These are phyloP conservation scores for Amphichorda felina DNA, from an alignment of 2,329 filamentous ascomycete species.

Conservation along the genomic window DNA sequence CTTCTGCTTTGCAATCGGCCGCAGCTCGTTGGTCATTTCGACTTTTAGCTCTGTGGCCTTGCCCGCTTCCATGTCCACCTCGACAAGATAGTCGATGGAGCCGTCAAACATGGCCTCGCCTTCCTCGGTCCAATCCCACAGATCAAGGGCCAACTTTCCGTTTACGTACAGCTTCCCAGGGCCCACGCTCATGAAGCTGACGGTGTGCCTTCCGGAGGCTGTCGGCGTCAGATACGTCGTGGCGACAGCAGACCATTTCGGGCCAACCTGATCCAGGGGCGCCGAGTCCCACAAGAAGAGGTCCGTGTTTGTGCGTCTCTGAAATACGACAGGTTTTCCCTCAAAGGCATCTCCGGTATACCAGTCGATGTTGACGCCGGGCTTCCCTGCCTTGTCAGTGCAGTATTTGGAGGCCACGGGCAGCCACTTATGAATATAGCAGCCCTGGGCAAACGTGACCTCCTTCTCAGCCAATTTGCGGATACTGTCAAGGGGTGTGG, in stretches of 20 bases:
- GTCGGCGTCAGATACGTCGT: conserved; percentile 48
- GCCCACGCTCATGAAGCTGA: conserved; percentile 58
- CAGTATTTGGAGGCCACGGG: conserved; percentile 50
- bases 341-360: conserved; percentile 51
- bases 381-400: conserved; percentile 40
- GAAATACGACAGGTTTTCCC: conserved; percentile 36
- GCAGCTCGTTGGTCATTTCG: conserved; percentile 47
- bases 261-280: conserved; percentile 44
- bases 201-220: conserved; percentile 48
- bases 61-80: conserved; percentile 45
- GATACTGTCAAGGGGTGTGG: conserved; percentile 50
- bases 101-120: conserved; percentile 63
- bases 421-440: conserved; percentile 54
- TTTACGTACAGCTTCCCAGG: conserved; percentile 50
- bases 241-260: conserved; percentile 52
- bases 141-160: conserved; percentile 46
- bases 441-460: conserved; percentile 48
- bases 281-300: conserved; percentile 62
- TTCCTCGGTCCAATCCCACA: conserved; percentile 59
- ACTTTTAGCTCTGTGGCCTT: conserved; percentile 49
- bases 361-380: conserved; percentile 53
- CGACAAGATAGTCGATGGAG: conserved; percentile 51
- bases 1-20: conserved; percentile 47
- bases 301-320: conserved; percentile 51
- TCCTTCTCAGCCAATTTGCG: conserved; percentile 38